Percentiles rank a stretch among this genome's conserved stretches.
Conservation (phyloP, 768 basidiomycete species). For the Agrocybe pediades region DNA sequence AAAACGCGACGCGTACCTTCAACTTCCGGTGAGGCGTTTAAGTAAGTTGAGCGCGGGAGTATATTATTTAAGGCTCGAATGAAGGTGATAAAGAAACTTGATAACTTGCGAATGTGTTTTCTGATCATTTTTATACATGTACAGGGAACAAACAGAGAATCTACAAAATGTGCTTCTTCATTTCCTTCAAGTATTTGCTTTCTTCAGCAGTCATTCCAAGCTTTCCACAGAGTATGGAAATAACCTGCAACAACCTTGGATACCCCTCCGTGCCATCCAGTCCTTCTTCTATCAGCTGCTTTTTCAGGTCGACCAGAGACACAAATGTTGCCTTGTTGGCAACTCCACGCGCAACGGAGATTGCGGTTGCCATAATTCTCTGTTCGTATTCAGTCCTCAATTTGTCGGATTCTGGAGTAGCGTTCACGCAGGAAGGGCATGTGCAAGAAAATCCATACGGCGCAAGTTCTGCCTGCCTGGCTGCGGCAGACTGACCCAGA, state of each 20-base stretch:
- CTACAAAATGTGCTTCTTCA: no score
- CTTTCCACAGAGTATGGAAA: background rate
- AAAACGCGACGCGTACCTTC: no score
- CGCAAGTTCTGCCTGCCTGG: slow-evolving; percentile 25
- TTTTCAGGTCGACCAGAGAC: background rate
- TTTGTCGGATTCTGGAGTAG: slow-evolving; percentile 23
- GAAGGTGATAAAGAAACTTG: no score
- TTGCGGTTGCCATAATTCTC: background rate
- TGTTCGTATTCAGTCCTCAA: slow-evolving; percentile 17
- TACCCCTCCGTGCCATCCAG: background rate
- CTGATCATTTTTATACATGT: no score
- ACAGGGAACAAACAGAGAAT: no score
- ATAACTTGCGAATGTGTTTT: no score
- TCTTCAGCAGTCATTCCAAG: background rate
- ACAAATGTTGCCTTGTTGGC: no score
- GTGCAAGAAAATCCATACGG: slow-evolving; percentile 29
- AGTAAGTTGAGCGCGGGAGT: no score
- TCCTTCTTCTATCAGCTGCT: background rate
- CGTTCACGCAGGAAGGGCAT: slow-evolving; percentile 24
- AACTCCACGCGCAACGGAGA: background rate
- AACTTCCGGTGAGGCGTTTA: no score
- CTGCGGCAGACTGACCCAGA: slow-evolving; percentile 16
- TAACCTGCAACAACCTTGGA: background rate
- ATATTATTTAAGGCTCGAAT: no score
- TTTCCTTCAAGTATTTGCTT: no score